phyloP scores from a whole-genome alignment of 768 basidiomycete genomes.

The Serendipita sp. region DNA sequence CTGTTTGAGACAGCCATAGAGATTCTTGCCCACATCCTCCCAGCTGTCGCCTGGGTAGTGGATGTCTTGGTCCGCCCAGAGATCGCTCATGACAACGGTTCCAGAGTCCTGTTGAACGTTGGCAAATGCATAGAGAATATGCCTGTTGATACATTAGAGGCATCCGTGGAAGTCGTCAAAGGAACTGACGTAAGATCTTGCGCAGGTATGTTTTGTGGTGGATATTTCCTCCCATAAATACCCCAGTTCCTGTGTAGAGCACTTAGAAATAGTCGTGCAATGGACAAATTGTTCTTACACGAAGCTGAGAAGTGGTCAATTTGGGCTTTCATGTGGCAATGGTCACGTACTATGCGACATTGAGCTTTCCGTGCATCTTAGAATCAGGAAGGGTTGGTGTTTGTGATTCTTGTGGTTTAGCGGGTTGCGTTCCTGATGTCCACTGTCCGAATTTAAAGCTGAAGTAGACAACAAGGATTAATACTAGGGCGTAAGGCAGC shows the following conservation, averaged over 20 bases:
- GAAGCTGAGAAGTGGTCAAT: not conserved
- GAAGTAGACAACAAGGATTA: not conserved
- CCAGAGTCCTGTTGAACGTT: slow-evolving; percentile 72
- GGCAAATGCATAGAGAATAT: slow-evolving; percentile 87
- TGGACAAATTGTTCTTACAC: not conserved
- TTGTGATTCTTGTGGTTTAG: not conserved
- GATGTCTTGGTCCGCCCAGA: slow-evolving; percentile 93
- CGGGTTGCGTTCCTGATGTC: not conserved
- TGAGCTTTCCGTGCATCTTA: slow-evolving; percentile 9
- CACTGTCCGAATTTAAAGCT: not conserved
- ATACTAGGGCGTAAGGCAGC: not conserved
- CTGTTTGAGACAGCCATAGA: slow-evolving; percentile 92
- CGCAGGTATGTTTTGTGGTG: slow-evolving; percentile 67
- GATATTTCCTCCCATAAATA: slow-evolving; percentile 87
- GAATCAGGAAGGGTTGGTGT: not conserved
- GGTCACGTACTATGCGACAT: slow-evolving; percentile 11
- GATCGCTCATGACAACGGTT: slow-evolving; percentile 74
- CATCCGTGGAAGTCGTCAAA: slow-evolving; percentile 6
- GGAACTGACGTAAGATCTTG: slow-evolving; percentile 65
- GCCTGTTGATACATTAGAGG: slow-evolving; percentile 27
- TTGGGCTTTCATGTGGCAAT: not conserved
- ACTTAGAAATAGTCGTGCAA: not conserved
- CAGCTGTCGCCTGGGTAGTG: slow-evolving; percentile 92
- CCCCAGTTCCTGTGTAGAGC: slow-evolving; percentile 33
- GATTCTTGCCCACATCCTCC: slow-evolving; percentile 79